Conservation (phyloP, 1,284 basidiomycete species). For the Cryptococcus sp. region DNA sequence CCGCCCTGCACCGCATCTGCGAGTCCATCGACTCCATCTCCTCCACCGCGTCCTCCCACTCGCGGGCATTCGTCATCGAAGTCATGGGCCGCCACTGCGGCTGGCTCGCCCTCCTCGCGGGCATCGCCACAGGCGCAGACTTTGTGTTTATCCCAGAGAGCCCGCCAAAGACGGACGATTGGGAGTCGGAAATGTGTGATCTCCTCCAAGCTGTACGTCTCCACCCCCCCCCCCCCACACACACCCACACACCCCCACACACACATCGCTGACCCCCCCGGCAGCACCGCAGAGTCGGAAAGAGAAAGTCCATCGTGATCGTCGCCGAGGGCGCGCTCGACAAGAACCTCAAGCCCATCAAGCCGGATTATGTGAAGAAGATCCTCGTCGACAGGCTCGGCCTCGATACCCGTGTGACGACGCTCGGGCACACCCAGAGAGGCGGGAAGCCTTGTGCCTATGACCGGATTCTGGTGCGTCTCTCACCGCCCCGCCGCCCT, state of each 20-base stretch:
- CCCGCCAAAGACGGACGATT: slow-evolving; percentile 72
- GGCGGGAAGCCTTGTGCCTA: slow-evolving; percentile 89
- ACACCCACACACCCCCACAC: too few relatives aligned
- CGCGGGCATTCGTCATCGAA: slow-evolving; percentile 95
- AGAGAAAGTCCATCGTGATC: slow-evolving; percentile 97
- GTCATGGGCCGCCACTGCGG: slow-evolving; percentile 99
- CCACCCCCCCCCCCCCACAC: not conserved
- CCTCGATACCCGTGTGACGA: slow-evolving; percentile 96
- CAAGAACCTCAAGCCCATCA: slow-evolving; percentile 81
- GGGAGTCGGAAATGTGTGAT: slow-evolving; percentile 92
- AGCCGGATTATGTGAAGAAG: slow-evolving; percentile 82
- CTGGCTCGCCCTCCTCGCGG: slow-evolving; percentile 92
- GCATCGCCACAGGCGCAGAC: slow-evolving; percentile 91
- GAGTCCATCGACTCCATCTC: slow-evolving; percentile 98
- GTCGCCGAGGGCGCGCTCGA: slow-evolving; percentile 95
- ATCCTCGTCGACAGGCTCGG: slow-evolving; percentile 81
- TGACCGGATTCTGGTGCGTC: slow-evolving; percentile 80
- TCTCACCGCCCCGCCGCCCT: too few relatives aligned
- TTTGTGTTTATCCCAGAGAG: slow-evolving; percentile 96
- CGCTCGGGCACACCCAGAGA: slow-evolving; percentile 93
- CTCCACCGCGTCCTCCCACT: slow-evolving; percentile 92
- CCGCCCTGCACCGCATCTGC: slow-evolving; percentile 92
- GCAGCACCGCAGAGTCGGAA: slow-evolving; percentile 85
- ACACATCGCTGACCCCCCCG: too few relatives aligned
- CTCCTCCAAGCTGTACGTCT: slow-evolving; percentile 67